phyloP scores from a whole-genome alignment of 2,329 filamentous ascomycete genomes.

The Aspergillus arachidicola region DNA sequence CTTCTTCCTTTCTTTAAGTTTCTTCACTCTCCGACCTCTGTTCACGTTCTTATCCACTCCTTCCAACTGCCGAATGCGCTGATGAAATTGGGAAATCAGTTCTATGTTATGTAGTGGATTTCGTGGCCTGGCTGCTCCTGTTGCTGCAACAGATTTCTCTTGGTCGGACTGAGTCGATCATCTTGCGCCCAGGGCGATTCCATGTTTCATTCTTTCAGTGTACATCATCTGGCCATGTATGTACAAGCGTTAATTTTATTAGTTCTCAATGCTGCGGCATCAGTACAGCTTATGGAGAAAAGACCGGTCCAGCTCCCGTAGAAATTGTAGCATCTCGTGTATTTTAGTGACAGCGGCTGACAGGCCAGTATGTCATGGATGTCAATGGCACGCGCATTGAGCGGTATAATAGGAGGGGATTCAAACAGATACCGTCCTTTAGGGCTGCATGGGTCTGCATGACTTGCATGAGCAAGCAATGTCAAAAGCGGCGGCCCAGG shows the following conservation, averaged over 20 bases:
- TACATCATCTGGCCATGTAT: conserved; percentile 7
- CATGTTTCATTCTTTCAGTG: not conserved
- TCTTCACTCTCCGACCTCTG: not conserved
- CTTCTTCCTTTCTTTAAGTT: not conserved
- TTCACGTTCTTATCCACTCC: not conserved
- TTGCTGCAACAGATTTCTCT: not conserved
- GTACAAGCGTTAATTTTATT: conserved; percentile 1
- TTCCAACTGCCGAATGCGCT: not conserved
- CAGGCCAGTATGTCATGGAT: not conserved
- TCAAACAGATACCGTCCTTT: not conserved
- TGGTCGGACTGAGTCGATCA: not conserved
- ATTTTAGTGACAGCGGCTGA: not conserved
- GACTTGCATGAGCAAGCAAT: not conserved
- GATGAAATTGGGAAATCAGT: not conserved
- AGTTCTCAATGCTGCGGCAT: not conserved
- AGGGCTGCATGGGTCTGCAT: not conserved
- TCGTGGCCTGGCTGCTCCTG: not conserved
- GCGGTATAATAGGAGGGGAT: not conserved
- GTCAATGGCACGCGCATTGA: not conserved
- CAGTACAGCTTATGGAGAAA: not conserved
- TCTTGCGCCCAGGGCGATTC: not conserved
- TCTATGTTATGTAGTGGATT: not conserved
- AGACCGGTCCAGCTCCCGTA: not conserved
- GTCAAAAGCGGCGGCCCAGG: not conserved
- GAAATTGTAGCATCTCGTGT: not conserved